Evolutionary conservation across 345 rosid genomes (phyloP).

Genomic region (Clausena lansium): DNA sequence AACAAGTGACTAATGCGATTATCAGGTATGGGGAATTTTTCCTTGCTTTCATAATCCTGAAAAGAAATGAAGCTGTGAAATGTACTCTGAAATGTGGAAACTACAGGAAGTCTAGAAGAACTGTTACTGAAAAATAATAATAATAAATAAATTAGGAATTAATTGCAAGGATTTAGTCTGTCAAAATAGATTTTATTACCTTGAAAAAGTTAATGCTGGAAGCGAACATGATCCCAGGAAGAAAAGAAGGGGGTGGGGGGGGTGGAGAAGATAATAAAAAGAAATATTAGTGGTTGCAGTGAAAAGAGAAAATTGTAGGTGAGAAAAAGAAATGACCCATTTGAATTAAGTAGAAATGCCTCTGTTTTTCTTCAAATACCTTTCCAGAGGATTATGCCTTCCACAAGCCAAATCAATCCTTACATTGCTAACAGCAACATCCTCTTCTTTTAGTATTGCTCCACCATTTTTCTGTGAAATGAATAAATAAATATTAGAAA

Average conservation of each 20-base stretch:
- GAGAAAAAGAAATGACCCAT: conserved; percentile 9
- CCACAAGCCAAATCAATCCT: conserved; percentile 92
- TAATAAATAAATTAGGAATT: neutral
- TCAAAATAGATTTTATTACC: conserved; percentile 40
- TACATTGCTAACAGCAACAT: conserved; percentile 75
- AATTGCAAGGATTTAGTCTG: neutral
- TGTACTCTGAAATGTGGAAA: neutral
- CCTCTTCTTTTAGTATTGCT: conserved; percentile 63
- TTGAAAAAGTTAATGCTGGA: conserved; percentile 89
- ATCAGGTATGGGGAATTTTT: conserved; percentile 71
- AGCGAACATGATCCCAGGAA: conserved; percentile 5
- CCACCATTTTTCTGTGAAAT: conserved; percentile 61
- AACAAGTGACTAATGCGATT: conserved; percentile 84
- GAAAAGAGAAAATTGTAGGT: neutral
- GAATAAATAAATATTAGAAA: conserved; percentile 3
- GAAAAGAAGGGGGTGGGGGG: no score
- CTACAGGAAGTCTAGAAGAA: neutral
- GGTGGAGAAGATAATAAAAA: conserved; percentile 1
- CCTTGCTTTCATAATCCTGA: conserved; percentile 82
- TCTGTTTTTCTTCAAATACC: conserved; percentile 39
- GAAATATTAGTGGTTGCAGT: neutral
- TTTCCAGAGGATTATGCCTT: conserved; percentile 78
- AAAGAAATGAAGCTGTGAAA: conserved; percentile 14
- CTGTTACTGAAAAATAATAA: neutral
- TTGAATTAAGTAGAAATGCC: conserved; percentile 5